Evolutionary conservation across 2,329 filamentous ascomycete genomes (phyloP).

Genomic region (Penicillium sp.): DNA sequence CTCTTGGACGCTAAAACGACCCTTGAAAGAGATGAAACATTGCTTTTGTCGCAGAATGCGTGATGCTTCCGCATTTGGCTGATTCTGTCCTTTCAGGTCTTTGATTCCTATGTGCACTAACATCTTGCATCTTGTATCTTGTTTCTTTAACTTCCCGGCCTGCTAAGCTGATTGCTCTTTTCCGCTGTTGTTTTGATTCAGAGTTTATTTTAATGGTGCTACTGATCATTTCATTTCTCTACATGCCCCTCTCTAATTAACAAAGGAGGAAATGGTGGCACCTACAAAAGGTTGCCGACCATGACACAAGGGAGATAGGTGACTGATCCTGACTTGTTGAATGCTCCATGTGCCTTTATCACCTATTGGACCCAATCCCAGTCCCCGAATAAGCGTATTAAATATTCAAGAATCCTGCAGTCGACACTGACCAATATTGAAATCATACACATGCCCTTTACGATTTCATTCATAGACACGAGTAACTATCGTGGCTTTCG

Average conservation of each 20-base stretch:
- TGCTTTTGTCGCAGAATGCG: neutral
- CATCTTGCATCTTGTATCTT: neutral
- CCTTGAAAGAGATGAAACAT: neutral
- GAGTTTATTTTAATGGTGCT: neutral
- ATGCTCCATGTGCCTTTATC: constrained; percentile 58
- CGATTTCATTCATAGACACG: neutral
- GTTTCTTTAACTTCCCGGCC: neutral
- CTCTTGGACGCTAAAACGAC: neutral
- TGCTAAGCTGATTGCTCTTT: neutral
- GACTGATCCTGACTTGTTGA: constrained; percentile 55
- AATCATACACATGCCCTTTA: constrained; percentile 17
- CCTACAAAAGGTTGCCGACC: constrained; percentile 49
- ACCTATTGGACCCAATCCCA: constrained; percentile 58
- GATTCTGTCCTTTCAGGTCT: neutral
- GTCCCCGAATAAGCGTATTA: constrained; percentile 27
- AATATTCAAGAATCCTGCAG: neutral
- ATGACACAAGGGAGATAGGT: constrained; percentile 53
- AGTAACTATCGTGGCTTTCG: neutral
- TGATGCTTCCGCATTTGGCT: neutral
- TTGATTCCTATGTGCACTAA: neutral
- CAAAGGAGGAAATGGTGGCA: constrained; percentile 25
- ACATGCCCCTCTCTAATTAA: constrained; percentile 17
- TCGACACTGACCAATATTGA: constrained; percentile 45
- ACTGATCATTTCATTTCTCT: neutral
- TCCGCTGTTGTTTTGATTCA: neutral